Evolutionary conservation across 176 grass and related monocot species (phyloP).

Genomic region (Oryza glumipatula): DNA sequence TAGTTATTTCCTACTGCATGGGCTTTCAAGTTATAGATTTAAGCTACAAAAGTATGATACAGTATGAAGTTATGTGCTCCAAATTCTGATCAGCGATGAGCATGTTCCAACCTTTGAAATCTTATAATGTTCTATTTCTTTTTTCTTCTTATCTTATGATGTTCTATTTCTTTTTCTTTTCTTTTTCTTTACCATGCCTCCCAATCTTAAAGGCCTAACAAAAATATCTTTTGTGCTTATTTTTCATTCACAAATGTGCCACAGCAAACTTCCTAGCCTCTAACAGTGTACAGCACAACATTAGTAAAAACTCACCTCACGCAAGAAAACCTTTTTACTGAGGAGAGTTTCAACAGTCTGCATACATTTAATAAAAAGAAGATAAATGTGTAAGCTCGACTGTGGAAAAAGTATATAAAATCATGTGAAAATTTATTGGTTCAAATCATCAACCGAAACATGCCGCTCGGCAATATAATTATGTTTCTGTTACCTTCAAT

Average conservation of each 20-base stretch:
- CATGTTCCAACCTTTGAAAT: neutral
- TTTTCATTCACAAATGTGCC: conserved; percentile 11
- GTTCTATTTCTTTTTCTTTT: neutral
- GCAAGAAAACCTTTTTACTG: conserved; percentile 82
- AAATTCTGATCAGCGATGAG: neutral
- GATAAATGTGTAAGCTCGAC: conserved; percentile 24
- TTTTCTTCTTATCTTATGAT: neutral
- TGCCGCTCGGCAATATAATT: conserved; percentile 2
- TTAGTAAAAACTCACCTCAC: conserved; percentile 66
- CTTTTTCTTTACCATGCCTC: neutral
- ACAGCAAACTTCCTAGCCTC: neutral
- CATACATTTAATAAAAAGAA: conserved; percentile 38
- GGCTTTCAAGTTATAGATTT: neutral
- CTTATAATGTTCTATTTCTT: conserved; percentile 2
- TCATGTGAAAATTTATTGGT: conserved; percentile 24
- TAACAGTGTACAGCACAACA: conserved; percentile 15
- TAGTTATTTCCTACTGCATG: conserved; percentile 28
- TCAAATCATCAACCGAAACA: conserved; percentile 21
- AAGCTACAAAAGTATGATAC: neutral
- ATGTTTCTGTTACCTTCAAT: conserved; percentile 65
- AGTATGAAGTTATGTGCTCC: neutral
- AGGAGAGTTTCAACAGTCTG: conserved; percentile 95
- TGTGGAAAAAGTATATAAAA: conserved; percentile 19
- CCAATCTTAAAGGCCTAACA: conserved; percentile 15
- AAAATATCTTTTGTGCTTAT: conserved; percentile 17